Percentiles rank a stretch among this genome's conserved stretches.
phyloP scores from a whole-genome alignment of 2,329 filamentous ascomycete species.

The Aspergillus uvarum region DNA sequence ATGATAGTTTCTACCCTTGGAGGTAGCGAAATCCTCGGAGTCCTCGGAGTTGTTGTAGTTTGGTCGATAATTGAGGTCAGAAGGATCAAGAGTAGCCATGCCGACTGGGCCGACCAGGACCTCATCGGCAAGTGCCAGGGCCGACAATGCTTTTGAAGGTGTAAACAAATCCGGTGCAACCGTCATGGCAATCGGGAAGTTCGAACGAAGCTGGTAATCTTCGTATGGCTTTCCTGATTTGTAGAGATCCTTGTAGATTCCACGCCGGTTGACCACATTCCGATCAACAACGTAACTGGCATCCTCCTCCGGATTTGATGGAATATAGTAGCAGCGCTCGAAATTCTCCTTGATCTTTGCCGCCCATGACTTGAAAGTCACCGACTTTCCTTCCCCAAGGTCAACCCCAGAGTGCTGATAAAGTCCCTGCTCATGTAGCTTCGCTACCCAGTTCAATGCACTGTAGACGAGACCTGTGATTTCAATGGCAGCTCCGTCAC shows the following conservation, averaged over 20 bases:
- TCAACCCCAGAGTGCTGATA: slow-evolving; percentile 75
- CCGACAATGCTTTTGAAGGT: slow-evolving; percentile 71
- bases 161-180: slow-evolving; percentile 88
- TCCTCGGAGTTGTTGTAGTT: slow-evolving; percentile 96
- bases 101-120: slow-evolving; percentile 81
- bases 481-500: slow-evolving; percentile 91
- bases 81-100: slow-evolving; percentile 93
- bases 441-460: slow-evolving; percentile 74
- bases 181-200: slow-evolving; percentile 94
- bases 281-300: slow-evolving; percentile 76
- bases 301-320: slow-evolving; percentile 68
- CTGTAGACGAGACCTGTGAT: slow-evolving; percentile 94
- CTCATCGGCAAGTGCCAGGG: slow-evolving; percentile 76
- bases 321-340: slow-evolving; percentile 88
- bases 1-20: slow-evolving; percentile 96
- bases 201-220: slow-evolving; percentile 92
- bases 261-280: slow-evolving; percentile 77
- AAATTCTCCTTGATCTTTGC: slow-evolving; percentile 78
- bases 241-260: slow-evolving; percentile 98
- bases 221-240: slow-evolving; percentile 92
- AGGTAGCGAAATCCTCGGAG: slow-evolving; percentile 82
- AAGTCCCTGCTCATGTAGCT: slow-evolving; percentile 64
- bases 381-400: slow-evolving; percentile 58
- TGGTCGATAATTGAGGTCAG: slow-evolving; percentile 87
- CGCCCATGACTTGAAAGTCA: slow-evolving; percentile 79